Evolutionary conservation across 2,329 filamentous ascomycete genomes (phyloP).

Genomic region (Monosporascus sp.): DNA sequence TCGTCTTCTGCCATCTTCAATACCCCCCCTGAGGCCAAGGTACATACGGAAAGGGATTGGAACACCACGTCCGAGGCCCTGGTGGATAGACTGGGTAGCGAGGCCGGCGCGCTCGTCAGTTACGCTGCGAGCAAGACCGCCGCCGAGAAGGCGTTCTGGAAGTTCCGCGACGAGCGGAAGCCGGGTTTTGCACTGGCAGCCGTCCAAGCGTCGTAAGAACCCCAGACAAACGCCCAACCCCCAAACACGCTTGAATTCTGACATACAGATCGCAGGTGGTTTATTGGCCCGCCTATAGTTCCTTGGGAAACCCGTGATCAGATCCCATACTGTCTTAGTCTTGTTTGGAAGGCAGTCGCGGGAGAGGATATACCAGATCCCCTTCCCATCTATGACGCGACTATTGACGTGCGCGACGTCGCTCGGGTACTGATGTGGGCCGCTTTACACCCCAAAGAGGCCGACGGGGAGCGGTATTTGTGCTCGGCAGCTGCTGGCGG

Average conservation of each 20-base stretch:
- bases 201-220: slow-evolving; percentile 19
- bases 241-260: not conserved
- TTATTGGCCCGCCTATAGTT: slow-evolving; percentile 20
- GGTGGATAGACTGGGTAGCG: slow-evolving; percentile 8
- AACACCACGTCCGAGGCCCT: slow-evolving; percentile 16
- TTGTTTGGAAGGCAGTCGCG: slow-evolving; percentile 15
- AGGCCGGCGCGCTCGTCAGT: slow-evolving; percentile 16
- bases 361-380: slow-evolving; percentile 16
- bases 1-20: slow-evolving; percentile 20
- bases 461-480: slow-evolving; percentile 21
- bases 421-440: slow-evolving; percentile 23
- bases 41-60: slow-evolving; percentile 21
- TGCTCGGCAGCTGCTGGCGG: slow-evolving; percentile 18
- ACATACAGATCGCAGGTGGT: slow-evolving; percentile 12
- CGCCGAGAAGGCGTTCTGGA: slow-evolving; percentile 21
- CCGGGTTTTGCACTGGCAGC: slow-evolving; percentile 20
- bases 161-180: slow-evolving; percentile 14
- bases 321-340: slow-evolving; percentile 15
- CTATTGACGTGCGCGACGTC: slow-evolving; percentile 21
- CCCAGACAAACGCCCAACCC: not conserved
- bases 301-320: slow-evolving; percentile 17
- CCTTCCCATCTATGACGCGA: slow-evolving; percentile 15
- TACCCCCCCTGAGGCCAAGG: slow-evolving; percentile 10
- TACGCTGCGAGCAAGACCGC: slow-evolving; percentile 23
- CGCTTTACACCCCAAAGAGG: slow-evolving; percentile 10